Base-by-base conservation (phyloP, 371 early-diverging fungal genomes). In the Mortierella sp. region DNA sequence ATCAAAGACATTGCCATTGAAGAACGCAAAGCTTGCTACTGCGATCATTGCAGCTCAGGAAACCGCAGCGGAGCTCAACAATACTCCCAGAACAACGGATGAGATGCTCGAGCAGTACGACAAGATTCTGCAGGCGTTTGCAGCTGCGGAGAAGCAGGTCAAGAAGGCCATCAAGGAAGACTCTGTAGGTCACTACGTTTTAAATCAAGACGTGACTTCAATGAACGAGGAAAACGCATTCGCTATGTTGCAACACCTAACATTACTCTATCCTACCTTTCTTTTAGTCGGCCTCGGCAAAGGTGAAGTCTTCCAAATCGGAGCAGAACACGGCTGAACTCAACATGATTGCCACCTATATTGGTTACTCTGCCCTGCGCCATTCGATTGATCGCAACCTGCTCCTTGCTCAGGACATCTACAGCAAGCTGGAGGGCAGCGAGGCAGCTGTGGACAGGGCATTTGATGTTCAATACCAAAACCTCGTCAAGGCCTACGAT, bases 301-400 rank as follows among this genome's bases (percentile, higher is more conserved):
- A 92, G 71, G 88, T 92, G 37, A 86, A 87, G 28, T 93, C 93
- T 0, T 91, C 92, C 9, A 91, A 90, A 79, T 90, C 90, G 7
- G 90, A 87, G 37, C 84, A 88, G 62, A 84, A 84, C 21, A 89
- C 91, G 0, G 83, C 85, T 23, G 86, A 89, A 16, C 74, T 93
- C 69, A 81, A 87, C 26, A 82, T 77, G 59, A 66, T 88, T 19
- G 84, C 88, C 26, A 85, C 87, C 1, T 92, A 82, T 74, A 84
- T 91, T 30, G 75, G 86, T 28, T 92, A 87, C 59, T 75, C 86
- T 25, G 73, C 86, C 14, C 84, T 89, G 62, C 68, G 70, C 23
- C 74, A 74, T 11, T 82, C 84, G 9, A 85, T 93, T 53, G 86
- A 91, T 9, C 90, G 91, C 26, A 86, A 88, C 62, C 25, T 88